A percentile compares a stretch with the other conserved stretches of the same genome.
Conservation (phyloP, 495 filamentous ascomycete genomes). For the Trichocladium uniseriatum region DNA sequence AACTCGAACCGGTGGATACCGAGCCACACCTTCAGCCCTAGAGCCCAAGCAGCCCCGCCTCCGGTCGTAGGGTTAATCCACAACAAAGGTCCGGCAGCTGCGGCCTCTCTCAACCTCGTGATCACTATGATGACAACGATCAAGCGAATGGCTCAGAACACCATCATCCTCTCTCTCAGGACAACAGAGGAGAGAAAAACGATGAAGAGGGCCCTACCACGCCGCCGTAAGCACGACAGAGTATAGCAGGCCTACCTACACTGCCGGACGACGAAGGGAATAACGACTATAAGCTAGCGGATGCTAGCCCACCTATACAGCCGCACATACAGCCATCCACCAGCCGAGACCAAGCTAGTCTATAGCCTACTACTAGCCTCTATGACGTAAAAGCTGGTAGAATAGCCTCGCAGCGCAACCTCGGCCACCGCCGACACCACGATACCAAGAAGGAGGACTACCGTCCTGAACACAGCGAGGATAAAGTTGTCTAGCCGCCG, state of each 20-base stretch:
- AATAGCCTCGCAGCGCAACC: too few species aligned
- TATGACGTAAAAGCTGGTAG: too few species aligned
- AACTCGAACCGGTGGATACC: slow-evolving; percentile 6
- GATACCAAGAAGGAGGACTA: slow-evolving; percentile 6
- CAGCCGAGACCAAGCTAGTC: slow-evolving; percentile 5
- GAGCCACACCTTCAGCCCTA: slow-evolving; percentile 7
- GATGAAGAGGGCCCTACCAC: slow-evolving; percentile 1
- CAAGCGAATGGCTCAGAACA: slow-evolving; percentile 5
- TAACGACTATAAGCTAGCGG: neutral
- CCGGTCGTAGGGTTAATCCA: slow-evolving; percentile 7
- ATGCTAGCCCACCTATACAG: slow-evolving; percentile 10
- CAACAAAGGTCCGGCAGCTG: slow-evolving; percentile 4
- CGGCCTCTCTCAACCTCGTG: slow-evolving; percentile 5
- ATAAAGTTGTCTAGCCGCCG: slow-evolving; percentile 2
- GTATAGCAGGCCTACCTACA: slow-evolving; percentile 1
- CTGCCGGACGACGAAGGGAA: slow-evolving; percentile 6
- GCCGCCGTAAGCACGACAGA: neutral
- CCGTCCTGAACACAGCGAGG: slow-evolving; percentile 4
- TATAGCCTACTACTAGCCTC: too few species aligned
- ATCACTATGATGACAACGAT: slow-evolving; percentile 7
- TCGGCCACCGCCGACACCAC: neutral
- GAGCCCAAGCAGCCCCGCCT: slow-evolving; percentile 7
- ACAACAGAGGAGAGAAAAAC: slow-evolving; percentile 7
- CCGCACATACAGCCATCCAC: slow-evolving; percentile 9
- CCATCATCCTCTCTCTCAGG: slow-evolving; percentile 6